Percentiles rank a stretch among this genome's conserved stretches.
Conservation (phyloP, 495 filamentous ascomycete species). For the Penicillium desertorum region DNA sequence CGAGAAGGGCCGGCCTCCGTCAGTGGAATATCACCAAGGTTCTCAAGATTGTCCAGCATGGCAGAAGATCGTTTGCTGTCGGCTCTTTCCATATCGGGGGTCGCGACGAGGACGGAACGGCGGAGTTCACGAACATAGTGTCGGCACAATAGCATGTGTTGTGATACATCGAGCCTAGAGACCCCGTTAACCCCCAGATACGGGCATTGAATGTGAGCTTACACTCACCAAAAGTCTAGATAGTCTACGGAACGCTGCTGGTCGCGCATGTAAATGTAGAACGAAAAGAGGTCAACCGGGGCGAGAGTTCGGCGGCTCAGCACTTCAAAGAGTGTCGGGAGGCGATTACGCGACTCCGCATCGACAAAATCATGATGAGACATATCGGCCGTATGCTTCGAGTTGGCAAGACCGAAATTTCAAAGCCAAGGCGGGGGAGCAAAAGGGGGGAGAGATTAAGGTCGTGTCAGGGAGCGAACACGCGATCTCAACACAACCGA, state of each 20-base stretch:
- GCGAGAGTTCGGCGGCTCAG: constrained; percentile 85
- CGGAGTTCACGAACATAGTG: constrained; percentile 97
- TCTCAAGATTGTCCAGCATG: constrained; percentile 69
- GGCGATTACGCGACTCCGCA: constrained; percentile 65
- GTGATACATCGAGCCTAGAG: constrained; percentile 95
- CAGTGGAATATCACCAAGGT: constrained; percentile 57
- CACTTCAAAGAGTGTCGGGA: constrained; percentile 94
- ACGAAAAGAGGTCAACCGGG: constrained; percentile 94
- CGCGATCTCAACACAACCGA: constrained; percentile 9
- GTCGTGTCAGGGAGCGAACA: constrained; percentile 15
- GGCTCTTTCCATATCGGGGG: constrained; percentile 81
- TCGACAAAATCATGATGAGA: constrained; percentile 35
- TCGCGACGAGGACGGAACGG: constrained; percentile 87
- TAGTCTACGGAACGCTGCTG: constrained; percentile 97
- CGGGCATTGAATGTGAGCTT: not conserved
- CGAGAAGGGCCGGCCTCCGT: constrained; percentile 48
- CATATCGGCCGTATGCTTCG: constrained; percentile 29
- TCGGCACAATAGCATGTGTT: constrained; percentile 96
- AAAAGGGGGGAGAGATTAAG: constrained; percentile 23
- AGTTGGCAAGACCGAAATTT: constrained; percentile 18
- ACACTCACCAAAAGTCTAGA: constrained; percentile 88
- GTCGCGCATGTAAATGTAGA: constrained; percentile 99
- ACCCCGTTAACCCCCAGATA: constrained; percentile 9
- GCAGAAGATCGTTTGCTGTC: constrained; percentile 81
- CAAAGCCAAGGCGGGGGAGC: constrained; percentile 18